Evolutionary conservation across 192 early-diverging fungal genomes (phyloP).

Genomic region (Linnemannia schmuckeri): DNA sequence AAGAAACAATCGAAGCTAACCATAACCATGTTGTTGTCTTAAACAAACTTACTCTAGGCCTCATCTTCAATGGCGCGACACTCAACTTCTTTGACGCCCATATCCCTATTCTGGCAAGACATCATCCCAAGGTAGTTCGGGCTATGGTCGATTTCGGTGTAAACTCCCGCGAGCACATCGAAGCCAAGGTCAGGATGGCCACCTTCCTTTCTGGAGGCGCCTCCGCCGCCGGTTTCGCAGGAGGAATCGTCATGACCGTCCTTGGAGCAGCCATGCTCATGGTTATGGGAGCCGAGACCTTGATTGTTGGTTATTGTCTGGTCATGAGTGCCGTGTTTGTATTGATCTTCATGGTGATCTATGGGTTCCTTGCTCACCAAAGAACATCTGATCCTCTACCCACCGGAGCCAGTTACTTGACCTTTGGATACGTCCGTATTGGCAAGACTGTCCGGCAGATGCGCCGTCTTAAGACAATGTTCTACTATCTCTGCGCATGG

Average conservation of each 20-base stretch:
- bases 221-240: constrained; percentile 37
- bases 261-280: constrained; percentile 18
- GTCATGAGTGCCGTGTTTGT: constrained; percentile 35
- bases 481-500: constrained; percentile 75
- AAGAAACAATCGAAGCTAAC: not conserved
- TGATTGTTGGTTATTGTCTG: constrained; percentile 28
- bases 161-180: constrained; percentile 22
- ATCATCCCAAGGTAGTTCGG: constrained; percentile 25
- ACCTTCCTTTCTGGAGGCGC: constrained; percentile 47
- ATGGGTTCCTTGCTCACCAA: constrained; percentile 36
- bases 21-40: not conserved
- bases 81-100: constrained; percentile 43
- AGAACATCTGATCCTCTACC: constrained; percentile 62
- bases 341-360: constrained; percentile 29
- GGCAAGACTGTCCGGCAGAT: constrained; percentile 54
- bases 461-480: constrained; percentile 63
- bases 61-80: constrained; percentile 31
- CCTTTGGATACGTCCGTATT: constrained; percentile 56
- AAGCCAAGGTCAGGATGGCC: constrained; percentile 25
- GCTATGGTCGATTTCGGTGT: constrained; percentile 26
- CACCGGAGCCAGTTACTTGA: constrained; percentile 47
- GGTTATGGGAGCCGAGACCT: constrained; percentile 9
- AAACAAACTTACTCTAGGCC: not conserved
- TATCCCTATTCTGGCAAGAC: constrained; percentile 33
- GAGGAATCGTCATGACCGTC: constrained; percentile 28